Evolutionary conservation across 306 rosid genomes (phyloP).

Genomic region (Fagus sylvatica): DNA sequence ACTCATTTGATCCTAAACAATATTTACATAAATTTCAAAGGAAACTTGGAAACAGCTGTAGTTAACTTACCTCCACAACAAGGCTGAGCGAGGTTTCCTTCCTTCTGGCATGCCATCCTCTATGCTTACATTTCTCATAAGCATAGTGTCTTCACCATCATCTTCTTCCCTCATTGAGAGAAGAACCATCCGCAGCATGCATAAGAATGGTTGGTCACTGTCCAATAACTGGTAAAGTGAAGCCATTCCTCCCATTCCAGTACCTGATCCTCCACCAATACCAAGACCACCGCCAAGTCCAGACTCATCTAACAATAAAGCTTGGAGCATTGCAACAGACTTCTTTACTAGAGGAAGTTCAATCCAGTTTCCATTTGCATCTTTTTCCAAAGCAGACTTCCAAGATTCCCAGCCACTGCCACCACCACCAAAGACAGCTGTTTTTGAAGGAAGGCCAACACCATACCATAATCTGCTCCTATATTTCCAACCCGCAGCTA

Average conservation of each 20-base stretch:
- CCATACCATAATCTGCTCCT: slow-evolving; percentile 97
- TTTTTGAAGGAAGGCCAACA: slow-evolving; percentile 77
- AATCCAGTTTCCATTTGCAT: slow-evolving; percentile 74
- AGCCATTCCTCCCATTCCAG: slow-evolving; percentile 99
- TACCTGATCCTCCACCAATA: slow-evolving; percentile 98
- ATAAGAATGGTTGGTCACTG: slow-evolving; percentile 97
- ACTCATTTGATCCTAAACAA: neutral
- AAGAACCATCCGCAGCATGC: slow-evolving; percentile 99
- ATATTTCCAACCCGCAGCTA: slow-evolving; percentile 92
- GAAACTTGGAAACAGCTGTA: neutral
- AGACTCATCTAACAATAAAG: slow-evolving; percentile 87
- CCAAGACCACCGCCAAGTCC: slow-evolving; percentile 99
- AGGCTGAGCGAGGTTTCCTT: slow-evolving; percentile 69
- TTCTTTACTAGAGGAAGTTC: slow-evolving; percentile 90
- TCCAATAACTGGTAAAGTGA: slow-evolving; percentile 91
- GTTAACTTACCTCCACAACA: slow-evolving; percentile 82
- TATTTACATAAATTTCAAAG: neutral
- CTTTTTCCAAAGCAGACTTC: slow-evolving; percentile 82
- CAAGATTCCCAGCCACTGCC: slow-evolving; percentile 90
- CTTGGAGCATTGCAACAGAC: slow-evolving; percentile 93
- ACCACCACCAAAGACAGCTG: slow-evolving; percentile 76
- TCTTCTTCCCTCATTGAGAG: slow-evolving; percentile 96
- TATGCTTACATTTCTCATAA: slow-evolving; percentile 44
- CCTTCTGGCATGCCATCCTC: slow-evolving; percentile 62
- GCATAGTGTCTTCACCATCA: slow-evolving; percentile 62